These are phyloP conservation scores for Scortechinia acanthostroma DNA, from an alignment of 2,329 filamentous ascomycete genomes.

Conservation along the genomic window DNA sequence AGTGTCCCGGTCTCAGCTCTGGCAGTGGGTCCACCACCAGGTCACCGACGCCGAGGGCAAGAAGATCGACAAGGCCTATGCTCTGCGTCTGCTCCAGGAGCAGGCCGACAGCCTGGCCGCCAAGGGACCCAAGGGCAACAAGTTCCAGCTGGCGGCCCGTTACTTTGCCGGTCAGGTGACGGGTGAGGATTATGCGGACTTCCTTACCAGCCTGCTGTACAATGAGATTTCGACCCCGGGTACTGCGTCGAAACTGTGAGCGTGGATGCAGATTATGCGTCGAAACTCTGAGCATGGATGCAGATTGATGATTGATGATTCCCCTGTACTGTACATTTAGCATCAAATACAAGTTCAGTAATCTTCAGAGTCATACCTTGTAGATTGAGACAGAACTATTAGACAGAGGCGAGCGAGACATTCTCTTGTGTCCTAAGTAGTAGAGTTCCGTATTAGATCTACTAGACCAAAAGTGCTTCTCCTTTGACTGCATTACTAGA, in stretches of 20 bases:
- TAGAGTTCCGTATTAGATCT: too few relatives aligned
- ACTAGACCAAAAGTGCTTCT: too few relatives aligned
- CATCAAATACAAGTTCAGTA: too few relatives aligned
- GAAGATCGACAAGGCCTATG: conserved; percentile 86
- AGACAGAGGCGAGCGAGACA: too few relatives aligned
- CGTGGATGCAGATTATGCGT: too few relatives aligned
- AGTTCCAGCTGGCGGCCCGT: conserved; percentile 81
- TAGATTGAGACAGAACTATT: too few relatives aligned
- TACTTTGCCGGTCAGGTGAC: conserved; percentile 92
- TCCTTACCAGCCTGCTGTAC: conserved; percentile 52
- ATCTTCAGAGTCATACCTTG: too few relatives aligned
- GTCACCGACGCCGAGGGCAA: conserved; percentile 79
- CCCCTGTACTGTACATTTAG: too few relatives aligned
- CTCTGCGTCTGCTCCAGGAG: conserved; percentile 79
- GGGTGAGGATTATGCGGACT: conserved; percentile 95
- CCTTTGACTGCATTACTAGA: too few relatives aligned
- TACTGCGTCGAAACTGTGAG: neutral
- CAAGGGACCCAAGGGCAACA: conserved; percentile 80
- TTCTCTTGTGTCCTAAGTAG: too few relatives aligned
- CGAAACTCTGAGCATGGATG: neutral
- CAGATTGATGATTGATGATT: neutral
- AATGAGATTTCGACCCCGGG: neutral
- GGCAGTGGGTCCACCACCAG: conserved; percentile 82
- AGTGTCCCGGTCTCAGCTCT: conserved; percentile 86
- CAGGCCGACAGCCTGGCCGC: conserved; percentile 68